Percentiles rank a stretch among this genome's conserved stretches.
These are phyloP conservation scores for Geotrichum aggregatum DNA, from an alignment of 1,139 yeast species.

Conservation along the genomic window DNA sequence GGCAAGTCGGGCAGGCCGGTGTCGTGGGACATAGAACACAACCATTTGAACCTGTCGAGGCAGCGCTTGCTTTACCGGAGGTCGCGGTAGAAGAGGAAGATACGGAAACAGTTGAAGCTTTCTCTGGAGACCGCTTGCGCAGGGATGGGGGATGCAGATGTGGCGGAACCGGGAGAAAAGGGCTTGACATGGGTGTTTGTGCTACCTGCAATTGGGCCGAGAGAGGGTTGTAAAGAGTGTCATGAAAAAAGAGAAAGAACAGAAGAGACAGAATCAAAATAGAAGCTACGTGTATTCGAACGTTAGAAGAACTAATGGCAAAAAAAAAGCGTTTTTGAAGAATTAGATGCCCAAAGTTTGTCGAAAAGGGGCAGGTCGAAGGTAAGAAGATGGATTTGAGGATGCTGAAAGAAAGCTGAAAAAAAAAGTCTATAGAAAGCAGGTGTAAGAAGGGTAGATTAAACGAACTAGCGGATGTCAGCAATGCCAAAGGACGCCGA, in stretches of 20 bases:
- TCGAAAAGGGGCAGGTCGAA: neutral
- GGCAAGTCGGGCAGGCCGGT: slow-evolving; percentile 21
- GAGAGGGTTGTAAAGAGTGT: neutral
- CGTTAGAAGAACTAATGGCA: neutral
- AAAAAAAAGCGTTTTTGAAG: neutral
- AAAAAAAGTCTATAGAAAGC: no score
- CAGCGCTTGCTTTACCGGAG: neutral
- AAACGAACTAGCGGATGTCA: no score
- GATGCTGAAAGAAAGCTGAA: no score
- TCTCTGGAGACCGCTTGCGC: no score
- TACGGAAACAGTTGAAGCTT: neutral
- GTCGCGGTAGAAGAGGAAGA: neutral
- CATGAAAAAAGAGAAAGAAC: neutral
- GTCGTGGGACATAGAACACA: slow-evolving; percentile 19
- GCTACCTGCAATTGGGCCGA: neutral
- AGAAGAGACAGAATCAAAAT: neutral
- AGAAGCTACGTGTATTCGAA: no score
- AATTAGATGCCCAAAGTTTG: no score
- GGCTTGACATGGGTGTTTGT: neutral
- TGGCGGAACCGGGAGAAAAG: neutral
- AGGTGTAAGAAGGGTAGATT: no score
- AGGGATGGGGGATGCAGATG: neutral
- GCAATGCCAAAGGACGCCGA: no score
- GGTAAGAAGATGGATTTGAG: neutral
- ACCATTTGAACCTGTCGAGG: slow-evolving; percentile 10